These are phyloP conservation scores for Mercurialis annua DNA, from an alignment of 345 rosid genomes.

Conservation along the genomic window DNA sequence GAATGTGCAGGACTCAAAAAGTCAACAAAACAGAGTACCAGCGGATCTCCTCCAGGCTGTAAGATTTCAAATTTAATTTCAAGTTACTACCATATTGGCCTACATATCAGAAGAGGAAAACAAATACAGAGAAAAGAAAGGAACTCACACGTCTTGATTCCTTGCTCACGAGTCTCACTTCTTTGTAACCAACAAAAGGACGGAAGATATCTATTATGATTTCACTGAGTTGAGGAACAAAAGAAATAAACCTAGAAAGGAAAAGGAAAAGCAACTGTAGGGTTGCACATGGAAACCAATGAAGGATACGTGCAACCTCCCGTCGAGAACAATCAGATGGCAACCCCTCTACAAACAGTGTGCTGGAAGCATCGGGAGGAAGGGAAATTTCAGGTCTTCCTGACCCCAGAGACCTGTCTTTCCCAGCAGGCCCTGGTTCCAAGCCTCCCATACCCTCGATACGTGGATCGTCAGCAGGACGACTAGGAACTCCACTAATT, in stretches of 20 bases:
- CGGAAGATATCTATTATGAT: slow-evolving; percentile 52
- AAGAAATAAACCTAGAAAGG: background rate
- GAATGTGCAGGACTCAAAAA: slow-evolving; percentile 66
- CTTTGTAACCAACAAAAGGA: slow-evolving; percentile 72
- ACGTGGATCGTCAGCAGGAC: slow-evolving; percentile 42
- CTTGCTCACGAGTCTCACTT: slow-evolving; percentile 67
- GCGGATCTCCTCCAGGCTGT: slow-evolving; percentile 63
- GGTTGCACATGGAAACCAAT: background rate
- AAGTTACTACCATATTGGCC: slow-evolving; percentile 7
- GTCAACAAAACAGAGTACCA: slow-evolving; percentile 67
- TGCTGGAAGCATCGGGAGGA: slow-evolving; percentile 59
- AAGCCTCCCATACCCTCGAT: slow-evolving; percentile 33
- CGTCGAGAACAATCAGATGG: slow-evolving; percentile 51
- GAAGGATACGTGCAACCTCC: slow-evolving; percentile 66
- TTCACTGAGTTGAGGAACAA: slow-evolving; percentile 38
- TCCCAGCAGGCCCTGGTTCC: slow-evolving; percentile 36
- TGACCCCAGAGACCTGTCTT: slow-evolving; percentile 39
- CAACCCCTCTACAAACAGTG: slow-evolving; percentile 66
- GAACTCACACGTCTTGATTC: slow-evolving; percentile 53
- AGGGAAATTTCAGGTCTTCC: slow-evolving; percentile 49
- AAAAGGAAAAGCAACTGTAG: slow-evolving; percentile 9
- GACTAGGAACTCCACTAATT: slow-evolving; percentile 34
- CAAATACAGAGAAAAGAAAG: background rate
- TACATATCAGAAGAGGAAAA: background rate
- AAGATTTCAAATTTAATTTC: slow-evolving; percentile 5